Conservation (phyloP, 495 filamentous ascomycete genomes). For the Neurospora sp. region DNA sequence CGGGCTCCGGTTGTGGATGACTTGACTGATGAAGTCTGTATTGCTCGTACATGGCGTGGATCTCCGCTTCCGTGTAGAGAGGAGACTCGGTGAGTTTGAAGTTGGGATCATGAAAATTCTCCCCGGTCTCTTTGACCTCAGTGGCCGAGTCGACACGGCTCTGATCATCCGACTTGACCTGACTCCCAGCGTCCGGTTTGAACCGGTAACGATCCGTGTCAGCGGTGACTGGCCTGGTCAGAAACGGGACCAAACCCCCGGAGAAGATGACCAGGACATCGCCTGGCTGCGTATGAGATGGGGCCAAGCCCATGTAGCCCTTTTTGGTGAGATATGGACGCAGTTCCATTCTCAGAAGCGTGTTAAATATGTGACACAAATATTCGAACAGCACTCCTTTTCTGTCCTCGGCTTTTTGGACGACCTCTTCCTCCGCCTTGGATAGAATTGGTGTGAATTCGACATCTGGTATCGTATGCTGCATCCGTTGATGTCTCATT, state of each 20-base stretch:
- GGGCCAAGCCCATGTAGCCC: conserved; percentile 10
- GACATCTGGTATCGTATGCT: background rate
- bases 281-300: background rate
- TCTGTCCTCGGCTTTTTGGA: background rate
- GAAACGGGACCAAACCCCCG: conserved; percentile 2
- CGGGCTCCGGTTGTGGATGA: background rate
- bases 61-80: background rate
- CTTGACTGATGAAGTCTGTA: background rate
- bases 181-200: background rate
- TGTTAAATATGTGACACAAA: accelerated
- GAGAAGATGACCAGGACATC: conserved; percentile 9
- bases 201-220: background rate
- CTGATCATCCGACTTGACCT: background rate
- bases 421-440: background rate
- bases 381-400: background rate
- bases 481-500: background rate
- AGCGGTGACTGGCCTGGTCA: conserved; percentile 1
- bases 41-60: background rate
- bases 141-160: background rate
- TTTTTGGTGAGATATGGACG: conserved; percentile 5
- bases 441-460: background rate
- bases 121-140: background rate
- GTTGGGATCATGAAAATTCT: background rate
- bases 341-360: background rate
- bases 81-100: background rate